Base-by-base conservation (phyloP, 371 early-diverging fungal genomes). In the Mucor plumbeus region DNA sequence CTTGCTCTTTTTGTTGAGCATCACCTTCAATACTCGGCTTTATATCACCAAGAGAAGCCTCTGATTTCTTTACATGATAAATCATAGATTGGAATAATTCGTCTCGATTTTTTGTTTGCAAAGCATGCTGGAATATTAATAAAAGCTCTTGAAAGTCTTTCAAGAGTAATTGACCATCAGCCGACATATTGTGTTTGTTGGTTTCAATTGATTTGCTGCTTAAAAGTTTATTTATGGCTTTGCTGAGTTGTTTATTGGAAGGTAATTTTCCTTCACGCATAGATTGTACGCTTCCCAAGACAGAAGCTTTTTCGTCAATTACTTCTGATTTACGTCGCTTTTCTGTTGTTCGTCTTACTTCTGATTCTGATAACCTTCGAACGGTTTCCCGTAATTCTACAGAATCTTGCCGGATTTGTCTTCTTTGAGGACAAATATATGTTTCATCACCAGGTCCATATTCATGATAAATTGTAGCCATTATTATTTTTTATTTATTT, bases 11-110 rank as follows among this genome's bases (percentile, higher is more conserved):
- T 7, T 13, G 50, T 3, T 21, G 50, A 11, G 7, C 13, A 26
- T 21, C 21, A 14, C 21, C 60, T 15, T 40, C 41, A 2, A 31
- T 34, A 10, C 15, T 19, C 4, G 35, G 35, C 4, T 26, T 36
- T 10, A 13, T 19, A 8, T 26, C 19, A 9, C 13, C 33, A 5
- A 44, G 14, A 7, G 64, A 11, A 2, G 17, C 57, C 31, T 64
- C 65, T 3, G 65, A 64, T n/a, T 39, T 41, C 1, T 17, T 33
- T 14, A 64, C 61, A 41, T 68, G 87, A 68, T 83, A 85, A 59
- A 86, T 68, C 59, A 89, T 81, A 44, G 83, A 77, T 61, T 89
- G 90, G 53, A 88, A 81, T 3, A 84, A 70, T 64, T 88, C 87
- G 39, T 87, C 83, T 43, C 68, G 68, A 65, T 89, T 89, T 68